Base-by-base conservation (phyloP, 768 basidiomycete genomes). In the Lentinula sp. region DNA sequence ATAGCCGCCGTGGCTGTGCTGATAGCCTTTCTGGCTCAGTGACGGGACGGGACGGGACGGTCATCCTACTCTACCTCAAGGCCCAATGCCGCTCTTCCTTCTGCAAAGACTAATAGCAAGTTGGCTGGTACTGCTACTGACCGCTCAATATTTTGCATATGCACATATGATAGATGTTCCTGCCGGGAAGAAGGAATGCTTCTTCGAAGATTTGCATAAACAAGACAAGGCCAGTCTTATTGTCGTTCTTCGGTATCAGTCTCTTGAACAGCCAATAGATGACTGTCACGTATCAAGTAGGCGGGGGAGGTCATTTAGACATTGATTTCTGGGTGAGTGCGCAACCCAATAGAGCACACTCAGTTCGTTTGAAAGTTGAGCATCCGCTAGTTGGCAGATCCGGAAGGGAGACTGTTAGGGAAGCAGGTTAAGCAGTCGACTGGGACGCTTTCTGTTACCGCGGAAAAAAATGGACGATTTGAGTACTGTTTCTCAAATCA, bases 231-330 rank as follows among this genome's bases (percentile, higher is more conserved):
- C 90, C 63, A 60, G 67, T 42, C 46, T 42, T 49, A 18, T 62
- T 28, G 16, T 53, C 15, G 23, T 15, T 21, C 51, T 8, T 57
- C 52, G 49, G 34, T 59, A 57, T 23, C 65, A 64, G 43, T 60
- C 10, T n/a, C 32, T 16, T 35, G n/a, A 59, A 50, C 32, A 37
- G 18, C 35, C 11, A 57, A 37, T 68, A 98, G 95, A 98, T 99
- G 97, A 96, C 96, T 28, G 91, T 99, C 54, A 97, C 96, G 42
- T 99, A 98, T 71, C 97, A 99, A 81, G 97, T 98, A 6, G 95
- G 93, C 57, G 94, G 93, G 48, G 97, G 97, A 28, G 96, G 97
- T 1, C 92, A 98, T 70, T 75, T 98, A 54, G 97, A 99, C 74
- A 93, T 99, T 62, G 96, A 99, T 74, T 98, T 98, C 71, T 96